Evolutionary conservation across 306 rosid species (phyloP).

Genomic region (Vachellia pachyceras): DNA sequence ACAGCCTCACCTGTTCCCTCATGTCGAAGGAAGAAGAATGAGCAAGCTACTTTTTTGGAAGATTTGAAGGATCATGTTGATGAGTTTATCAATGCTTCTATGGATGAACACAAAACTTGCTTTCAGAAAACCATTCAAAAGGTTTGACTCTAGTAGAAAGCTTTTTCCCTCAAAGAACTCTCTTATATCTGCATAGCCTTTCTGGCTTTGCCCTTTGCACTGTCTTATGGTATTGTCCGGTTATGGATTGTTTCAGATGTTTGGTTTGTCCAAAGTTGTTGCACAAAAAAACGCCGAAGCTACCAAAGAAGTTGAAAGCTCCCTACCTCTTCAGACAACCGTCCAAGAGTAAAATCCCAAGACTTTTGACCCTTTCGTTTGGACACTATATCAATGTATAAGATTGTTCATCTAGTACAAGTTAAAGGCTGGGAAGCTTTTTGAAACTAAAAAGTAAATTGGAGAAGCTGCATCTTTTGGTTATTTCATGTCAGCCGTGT

Average conservation of each 20-base stretch:
- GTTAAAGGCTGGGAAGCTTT: neutral
- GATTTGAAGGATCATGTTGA: slow-evolving; percentile 91
- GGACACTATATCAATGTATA: neutral
- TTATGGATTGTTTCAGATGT: slow-evolving; percentile 67
- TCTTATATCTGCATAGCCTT: neutral
- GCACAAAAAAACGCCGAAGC: slow-evolving; percentile 59
- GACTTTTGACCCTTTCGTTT: neutral
- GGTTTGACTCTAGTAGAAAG: slow-evolving; percentile 45
- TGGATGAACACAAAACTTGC: slow-evolving; percentile 91
- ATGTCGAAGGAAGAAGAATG: slow-evolving; percentile 80
- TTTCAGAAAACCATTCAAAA: slow-evolving; percentile 78
- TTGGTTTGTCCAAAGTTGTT: slow-evolving; percentile 81
- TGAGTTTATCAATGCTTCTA: slow-evolving; percentile 82
- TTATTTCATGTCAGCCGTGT: neutral
- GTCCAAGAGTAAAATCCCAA: slow-evolving; percentile 50
- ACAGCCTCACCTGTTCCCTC: slow-evolving; percentile 51
- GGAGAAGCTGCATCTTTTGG: neutral
- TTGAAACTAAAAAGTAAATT: neutral
- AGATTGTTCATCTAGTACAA: neutral
- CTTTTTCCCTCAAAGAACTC: neutral
- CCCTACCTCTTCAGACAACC: slow-evolving; percentile 68
- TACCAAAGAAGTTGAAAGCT: slow-evolving; percentile 74
- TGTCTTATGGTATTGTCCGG: slow-evolving; percentile 13
- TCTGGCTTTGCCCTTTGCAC: neutral
- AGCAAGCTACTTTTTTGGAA: slow-evolving; percentile 78